Conservation (phyloP, 495 filamentous ascomycete species). For the Lophiostoma macrostomum region DNA sequence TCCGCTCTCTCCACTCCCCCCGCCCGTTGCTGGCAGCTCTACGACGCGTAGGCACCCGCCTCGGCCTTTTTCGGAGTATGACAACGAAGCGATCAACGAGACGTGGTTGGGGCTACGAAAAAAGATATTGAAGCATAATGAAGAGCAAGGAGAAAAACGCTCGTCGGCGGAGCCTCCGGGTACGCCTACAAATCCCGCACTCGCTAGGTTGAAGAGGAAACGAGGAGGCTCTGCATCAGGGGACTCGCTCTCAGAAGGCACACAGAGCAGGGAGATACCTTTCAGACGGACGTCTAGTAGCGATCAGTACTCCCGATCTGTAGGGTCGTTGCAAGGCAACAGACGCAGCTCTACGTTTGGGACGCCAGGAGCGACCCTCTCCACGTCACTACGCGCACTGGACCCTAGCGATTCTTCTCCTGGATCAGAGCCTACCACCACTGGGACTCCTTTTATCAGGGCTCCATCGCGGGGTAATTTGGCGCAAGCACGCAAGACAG, state of each 20-base stretch:
- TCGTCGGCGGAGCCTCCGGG: conserved; percentile 9
- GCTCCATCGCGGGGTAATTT: conserved; percentile 40
- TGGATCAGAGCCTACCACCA: conserved; percentile 30
- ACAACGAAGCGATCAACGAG: conserved; percentile 42
- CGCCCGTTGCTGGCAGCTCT: conserved; percentile 31
- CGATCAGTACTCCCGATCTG: conserved; percentile 16
- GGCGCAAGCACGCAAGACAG: conserved; percentile 5
- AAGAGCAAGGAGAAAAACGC: conserved; percentile 34
- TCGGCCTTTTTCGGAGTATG: conserved; percentile 43
- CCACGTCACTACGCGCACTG: conserved; percentile 18
- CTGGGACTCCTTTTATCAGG: conserved; percentile 44
- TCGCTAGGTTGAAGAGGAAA: conserved; percentile 24
- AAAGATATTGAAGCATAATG: conserved; percentile 40
- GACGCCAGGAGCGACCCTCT: conserved; percentile 3
- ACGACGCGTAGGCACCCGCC: conserved; percentile 36
- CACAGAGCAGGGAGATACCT: conserved; percentile 25
- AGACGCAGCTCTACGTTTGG: background rate
- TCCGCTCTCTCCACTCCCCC: conserved; percentile 43
- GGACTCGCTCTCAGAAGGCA: background rate
- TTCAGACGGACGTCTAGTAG: conserved; percentile 1
- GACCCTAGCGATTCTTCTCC: conserved; percentile 15
- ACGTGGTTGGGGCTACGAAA: conserved; percentile 41
- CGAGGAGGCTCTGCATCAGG: conserved; percentile 19
- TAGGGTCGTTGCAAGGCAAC: conserved; percentile 4
- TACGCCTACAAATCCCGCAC: conserved; percentile 16